Conservation (phyloP, 192 early-diverging fungal genomes). For the Gigaspora rosea region DNA sequence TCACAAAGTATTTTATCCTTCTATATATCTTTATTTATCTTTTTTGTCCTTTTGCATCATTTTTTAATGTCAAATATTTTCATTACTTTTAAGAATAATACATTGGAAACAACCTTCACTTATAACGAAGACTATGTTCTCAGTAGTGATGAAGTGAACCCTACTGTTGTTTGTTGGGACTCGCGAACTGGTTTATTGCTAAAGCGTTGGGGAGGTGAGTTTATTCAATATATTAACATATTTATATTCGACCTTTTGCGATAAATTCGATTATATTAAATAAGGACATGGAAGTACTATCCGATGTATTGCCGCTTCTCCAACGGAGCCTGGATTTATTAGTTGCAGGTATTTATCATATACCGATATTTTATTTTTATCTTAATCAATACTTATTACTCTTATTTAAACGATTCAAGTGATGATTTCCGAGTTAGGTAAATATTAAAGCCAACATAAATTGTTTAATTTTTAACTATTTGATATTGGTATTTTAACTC, state of each 20-base stretch:
- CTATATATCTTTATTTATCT: too few species aligned
- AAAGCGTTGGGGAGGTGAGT: constrained; percentile 48
- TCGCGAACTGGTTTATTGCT: constrained; percentile 62
- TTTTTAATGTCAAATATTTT: neutral
- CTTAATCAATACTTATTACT: neutral
- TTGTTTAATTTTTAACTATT: neutral
- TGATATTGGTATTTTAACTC: neutral
- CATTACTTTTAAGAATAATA: constrained; percentile 35
- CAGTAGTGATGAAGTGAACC: constrained; percentile 64
- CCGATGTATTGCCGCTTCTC: constrained; percentile 63
- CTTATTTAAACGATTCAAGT: neutral
- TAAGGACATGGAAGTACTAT: constrained; percentile 55
- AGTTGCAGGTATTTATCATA: constrained; percentile 52
- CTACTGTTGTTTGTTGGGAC: constrained; percentile 72
- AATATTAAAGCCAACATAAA: neutral
- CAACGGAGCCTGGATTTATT: constrained; percentile 60
- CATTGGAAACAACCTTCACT: constrained; percentile 46
- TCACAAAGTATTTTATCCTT: constrained; percentile 42
- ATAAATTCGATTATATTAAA: neutral
- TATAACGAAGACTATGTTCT: constrained; percentile 74
- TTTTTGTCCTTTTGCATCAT: neutral
- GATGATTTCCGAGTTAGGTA: constrained; percentile 31
- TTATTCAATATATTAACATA: neutral
- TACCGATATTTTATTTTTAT: neutral
- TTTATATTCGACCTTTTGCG: neutral